Evolutionary conservation across 2,329 filamentous ascomycete genomes (phyloP), one percentile per base, ranked within the genome.

Genomic region (Thermochaetoides dissita): DNA sequence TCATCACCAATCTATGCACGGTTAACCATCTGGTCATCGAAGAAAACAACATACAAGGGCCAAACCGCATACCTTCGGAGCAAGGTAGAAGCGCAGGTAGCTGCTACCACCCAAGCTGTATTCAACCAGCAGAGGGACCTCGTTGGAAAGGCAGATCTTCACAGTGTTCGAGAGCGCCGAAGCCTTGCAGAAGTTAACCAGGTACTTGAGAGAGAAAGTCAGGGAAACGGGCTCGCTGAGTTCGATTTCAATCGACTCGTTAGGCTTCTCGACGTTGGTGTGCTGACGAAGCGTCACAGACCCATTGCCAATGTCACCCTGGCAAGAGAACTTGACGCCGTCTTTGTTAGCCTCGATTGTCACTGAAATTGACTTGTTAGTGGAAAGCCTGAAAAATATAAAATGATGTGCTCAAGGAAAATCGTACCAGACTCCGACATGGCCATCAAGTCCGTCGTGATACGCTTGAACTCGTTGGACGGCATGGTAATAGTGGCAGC

Each of bases 131-230:
- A 98, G 78, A 29, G 91, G 91, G 40, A 98, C 89, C 66, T 98
- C 91, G 64, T 87, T 88, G 41, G 89, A 96, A 53, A 98, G 74
- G 67, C 84, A 94, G 55, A 98, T 80, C 68, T 84, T 91, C 64
- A 98, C 93, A 52, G 75, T 72, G 53, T 64, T 69, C 34, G 88
- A 89, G 47, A 98, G 71, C 41, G 78, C 80, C 49, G 86, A 83
- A 31, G 93, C 93, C 71, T 98, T 98, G 83, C 91, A 96, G 71
- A 98, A 98, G 76, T 96, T 96, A 73, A 94, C 85, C 3, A 98
- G 81, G 68, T 98, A 98, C 71, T 98, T 98, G 57, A 98, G 82
- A 31, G 91, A 96, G 71, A 98, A 98, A 39, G 89, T 96, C 49
- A 98, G 76, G 32, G 84, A 74, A 47, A 98, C 91, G 40, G 91